phyloP scores from a whole-genome alignment of 2,329 filamentous ascomycete genomes.

The Trichoderma guizhouense region DNA sequence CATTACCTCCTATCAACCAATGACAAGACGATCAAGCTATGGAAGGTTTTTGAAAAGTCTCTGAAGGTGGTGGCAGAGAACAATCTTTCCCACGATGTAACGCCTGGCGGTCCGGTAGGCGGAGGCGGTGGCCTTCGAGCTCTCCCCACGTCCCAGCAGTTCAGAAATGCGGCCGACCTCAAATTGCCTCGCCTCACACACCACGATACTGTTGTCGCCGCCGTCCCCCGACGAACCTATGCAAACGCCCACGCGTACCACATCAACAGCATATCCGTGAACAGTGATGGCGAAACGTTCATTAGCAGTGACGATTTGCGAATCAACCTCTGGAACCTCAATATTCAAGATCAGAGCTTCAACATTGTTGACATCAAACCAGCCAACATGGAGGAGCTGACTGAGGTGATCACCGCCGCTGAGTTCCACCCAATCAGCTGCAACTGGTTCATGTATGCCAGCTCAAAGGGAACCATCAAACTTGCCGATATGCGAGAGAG shows the following conservation, averaged over 20 bases:
- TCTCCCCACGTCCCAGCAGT: conserved; percentile 64
- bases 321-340: conserved; percentile 98
- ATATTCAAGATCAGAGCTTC: conserved; percentile 99
- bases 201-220: conserved; percentile 96
- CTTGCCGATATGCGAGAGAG: conserved; percentile 97
- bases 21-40: conserved; percentile 99
- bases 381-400: conserved; percentile 99
- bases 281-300: conserved; percentile 98
- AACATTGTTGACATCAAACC: conserved; percentile 99
- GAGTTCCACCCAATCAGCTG: conserved; percentile 97
- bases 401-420: conserved; percentile 96
- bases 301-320: conserved; percentile 97
- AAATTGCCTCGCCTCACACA: conserved; percentile 96
- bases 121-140: conserved; percentile 74
- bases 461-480: conserved; percentile 98
- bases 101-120: conserved; percentile 62
- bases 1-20: conserved; percentile 98
- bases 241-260: conserved; percentile 98
- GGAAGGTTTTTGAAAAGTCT: conserved; percentile 99
- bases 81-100: conserved; percentile 92
- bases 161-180: conserved; percentile 76
- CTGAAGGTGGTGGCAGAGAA: conserved; percentile 99
- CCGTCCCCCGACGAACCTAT: conserved; percentile 92
- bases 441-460: conserved; percentile 99
- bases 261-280: conserved; percentile 99